These are phyloP conservation scores for Psilocybe sp. DNA, from an alignment of 768 basidiomycete species.

Conservation along the genomic window DNA sequence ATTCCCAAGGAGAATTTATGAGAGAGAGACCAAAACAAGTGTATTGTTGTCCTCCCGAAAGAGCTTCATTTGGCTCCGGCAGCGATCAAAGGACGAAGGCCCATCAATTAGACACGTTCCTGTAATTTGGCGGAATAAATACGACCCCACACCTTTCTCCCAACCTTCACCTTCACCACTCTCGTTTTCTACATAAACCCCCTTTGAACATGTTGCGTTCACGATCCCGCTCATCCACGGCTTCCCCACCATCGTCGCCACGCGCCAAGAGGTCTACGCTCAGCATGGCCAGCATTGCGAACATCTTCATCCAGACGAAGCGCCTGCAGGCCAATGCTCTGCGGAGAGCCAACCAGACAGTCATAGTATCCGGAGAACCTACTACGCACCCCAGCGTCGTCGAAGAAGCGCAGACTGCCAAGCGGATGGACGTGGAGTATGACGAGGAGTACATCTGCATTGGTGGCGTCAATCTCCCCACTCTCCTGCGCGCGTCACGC, in stretches of 20 bases:
- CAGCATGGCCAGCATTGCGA: conserved; percentile 42
- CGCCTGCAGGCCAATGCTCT: conserved; percentile 27
- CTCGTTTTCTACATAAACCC: not conserved
- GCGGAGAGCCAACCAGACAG: conserved; percentile 24
- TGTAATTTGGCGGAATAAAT: no score
- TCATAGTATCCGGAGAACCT: conserved; percentile 36
- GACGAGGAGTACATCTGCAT: conserved; percentile 53
- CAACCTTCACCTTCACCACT: not conserved
- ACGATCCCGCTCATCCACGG: conserved; percentile 9
- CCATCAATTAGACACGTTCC: no score
- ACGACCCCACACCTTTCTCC: not conserved
- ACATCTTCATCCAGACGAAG: conserved; percentile 52
- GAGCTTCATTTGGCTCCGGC: no score
- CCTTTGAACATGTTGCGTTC: conserved; percentile 12
- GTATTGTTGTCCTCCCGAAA: no score
- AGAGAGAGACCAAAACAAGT: no score
- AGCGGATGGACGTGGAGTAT: conserved; percentile 26
- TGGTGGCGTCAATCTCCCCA: conserved; percentile 59
- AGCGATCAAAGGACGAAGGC: no score
- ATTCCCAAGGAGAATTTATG: no score
- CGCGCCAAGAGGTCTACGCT: conserved; percentile 21
- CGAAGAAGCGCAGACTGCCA: conserved; percentile 20
- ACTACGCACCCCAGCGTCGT: conserved; percentile 35
- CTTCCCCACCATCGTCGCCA: conserved; percentile 4
- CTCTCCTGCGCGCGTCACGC: conserved; percentile 56